Percentiles rank a stretch among this genome's conserved stretches.
Conservation (phyloP, 345 rosid genomes). For the Fremontodendron californicum region DNA sequence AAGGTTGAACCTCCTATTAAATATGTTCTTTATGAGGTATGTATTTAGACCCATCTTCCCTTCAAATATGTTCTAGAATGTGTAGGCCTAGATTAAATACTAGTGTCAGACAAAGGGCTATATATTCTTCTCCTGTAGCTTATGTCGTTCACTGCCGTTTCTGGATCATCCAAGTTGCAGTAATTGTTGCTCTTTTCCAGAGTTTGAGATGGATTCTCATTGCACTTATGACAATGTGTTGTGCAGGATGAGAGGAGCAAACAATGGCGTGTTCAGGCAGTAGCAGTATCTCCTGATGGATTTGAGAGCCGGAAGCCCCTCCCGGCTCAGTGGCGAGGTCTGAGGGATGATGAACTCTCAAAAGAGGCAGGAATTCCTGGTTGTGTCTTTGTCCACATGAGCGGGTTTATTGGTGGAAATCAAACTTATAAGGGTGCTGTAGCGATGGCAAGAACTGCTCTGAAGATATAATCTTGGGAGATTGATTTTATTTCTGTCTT, state of each 20-base stretch:
- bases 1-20: constrained; percentile 71
- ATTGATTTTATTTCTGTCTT: neutral
- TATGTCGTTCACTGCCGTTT: neutral
- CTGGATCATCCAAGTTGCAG: neutral
- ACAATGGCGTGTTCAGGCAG: constrained; percentile 84
- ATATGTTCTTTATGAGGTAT: constrained; percentile 74
- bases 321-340: constrained; percentile 88
- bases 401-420: constrained; percentile 90
- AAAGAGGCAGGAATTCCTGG: constrained; percentile 60
- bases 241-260: constrained; percentile 81
- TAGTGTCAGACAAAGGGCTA: neutral
- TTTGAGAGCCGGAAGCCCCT: constrained; percentile 90
- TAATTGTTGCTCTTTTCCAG: neutral
- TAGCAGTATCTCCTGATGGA: constrained; percentile 73
- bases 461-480: constrained; percentile 14
- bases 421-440: constrained; percentile 66
- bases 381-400: constrained; percentile 88
- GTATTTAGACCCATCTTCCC: constrained; percentile 2
- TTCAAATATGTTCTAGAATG: neutral
- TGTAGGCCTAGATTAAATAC: too few species aligned
- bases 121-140: neutral
- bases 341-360: constrained; percentile 75
- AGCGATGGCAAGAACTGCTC: constrained; percentile 66
- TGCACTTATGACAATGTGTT: neutral
- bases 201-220: neutral